These are phyloP conservation scores for Fagopyrum tataricum DNA, from an alignment of 148 eudicot species.

Conservation along the genomic window DNA sequence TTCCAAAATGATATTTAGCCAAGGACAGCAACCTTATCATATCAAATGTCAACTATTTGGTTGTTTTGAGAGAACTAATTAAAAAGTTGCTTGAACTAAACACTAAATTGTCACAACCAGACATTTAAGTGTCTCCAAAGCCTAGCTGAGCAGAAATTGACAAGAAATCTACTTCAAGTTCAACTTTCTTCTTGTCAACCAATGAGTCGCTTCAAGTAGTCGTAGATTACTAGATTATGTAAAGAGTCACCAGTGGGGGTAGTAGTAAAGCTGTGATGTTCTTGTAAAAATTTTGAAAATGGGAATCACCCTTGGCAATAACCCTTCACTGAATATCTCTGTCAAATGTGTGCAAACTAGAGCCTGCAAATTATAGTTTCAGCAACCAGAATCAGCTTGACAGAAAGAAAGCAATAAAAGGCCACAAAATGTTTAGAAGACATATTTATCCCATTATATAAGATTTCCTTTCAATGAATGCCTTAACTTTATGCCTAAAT, in stretches of 20 bases:
- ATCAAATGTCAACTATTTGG: not conserved
- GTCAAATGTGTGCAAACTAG: conserved; percentile 92
- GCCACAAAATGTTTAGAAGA: not conserved
- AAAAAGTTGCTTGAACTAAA: not conserved
- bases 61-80: not conserved
- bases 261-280: conserved; percentile 1
- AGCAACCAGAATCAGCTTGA: conserved; percentile 9
- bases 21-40: not conserved
- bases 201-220: not conserved
- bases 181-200: conserved; percentile 2
- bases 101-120: not conserved
- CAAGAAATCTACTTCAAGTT: not conserved
- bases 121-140: not conserved
- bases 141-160: not conserved
- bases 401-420: not conserved
- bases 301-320: conserved; percentile 56
- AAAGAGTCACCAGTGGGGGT: conserved; percentile 3
- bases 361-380: conserved; percentile 42
- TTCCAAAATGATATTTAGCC: not conserved
- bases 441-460: not conserved
- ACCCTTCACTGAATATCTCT: conserved; percentile 62
- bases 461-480: not conserved
- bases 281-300: not conserved
- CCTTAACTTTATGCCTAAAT: not conserved
- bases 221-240: not conserved